phyloP scores from a whole-genome alignment of 176 grass and related monocot species.

The Urochloa ruziziensis region DNA sequence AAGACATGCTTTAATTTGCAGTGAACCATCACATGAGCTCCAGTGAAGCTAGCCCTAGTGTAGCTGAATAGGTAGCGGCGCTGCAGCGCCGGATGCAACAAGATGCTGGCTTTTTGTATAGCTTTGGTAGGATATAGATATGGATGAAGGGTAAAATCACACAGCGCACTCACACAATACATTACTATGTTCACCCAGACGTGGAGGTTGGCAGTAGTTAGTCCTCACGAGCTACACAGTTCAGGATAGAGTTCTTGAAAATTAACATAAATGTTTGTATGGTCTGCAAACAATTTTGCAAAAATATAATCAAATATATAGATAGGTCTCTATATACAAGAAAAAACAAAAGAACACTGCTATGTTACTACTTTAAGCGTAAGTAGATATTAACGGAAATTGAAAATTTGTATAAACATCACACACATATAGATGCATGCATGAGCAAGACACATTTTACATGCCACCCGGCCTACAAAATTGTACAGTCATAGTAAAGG shows the following conservation, averaged over 20 bases:
- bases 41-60: background rate
- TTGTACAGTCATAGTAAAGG: background rate
- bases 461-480: background rate
- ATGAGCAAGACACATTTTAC: background rate
- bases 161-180: background rate
- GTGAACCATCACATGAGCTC: conserved; percentile 14
- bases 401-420: background rate
- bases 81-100: background rate
- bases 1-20: background rate
- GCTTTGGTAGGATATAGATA: background rate
- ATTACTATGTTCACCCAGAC: background rate
- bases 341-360: too few species aligned
- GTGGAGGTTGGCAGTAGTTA: background rate
- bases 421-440: background rate
- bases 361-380: too few species aligned
- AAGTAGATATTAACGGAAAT: too few species aligned
- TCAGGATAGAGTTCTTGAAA: background rate
- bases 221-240: background rate
- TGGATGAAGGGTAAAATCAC: conserved; percentile 6
- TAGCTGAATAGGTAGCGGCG: too few species aligned
- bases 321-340: background rate
- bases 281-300: background rate
- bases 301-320: background rate
- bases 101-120: background rate
- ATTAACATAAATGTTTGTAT: background rate